Evolutionary conservation across 257 asterid genomes (phyloP).

Genomic region (Penstemon davidsonii): DNA sequence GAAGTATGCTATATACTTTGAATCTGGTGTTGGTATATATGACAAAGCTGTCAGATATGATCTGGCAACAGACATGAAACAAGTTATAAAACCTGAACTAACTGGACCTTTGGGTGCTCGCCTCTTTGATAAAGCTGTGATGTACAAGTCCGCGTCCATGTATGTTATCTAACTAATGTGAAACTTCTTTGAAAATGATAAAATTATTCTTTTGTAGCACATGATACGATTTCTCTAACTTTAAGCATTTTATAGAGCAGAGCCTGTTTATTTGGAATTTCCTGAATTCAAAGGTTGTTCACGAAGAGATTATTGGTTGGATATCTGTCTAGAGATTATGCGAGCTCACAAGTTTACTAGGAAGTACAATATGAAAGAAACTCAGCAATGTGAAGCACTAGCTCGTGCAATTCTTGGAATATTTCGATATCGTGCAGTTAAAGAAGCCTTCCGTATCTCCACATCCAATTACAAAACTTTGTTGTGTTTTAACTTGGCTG

Average conservation of each 20-base stretch:
- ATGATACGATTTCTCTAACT: conserved; percentile 37
- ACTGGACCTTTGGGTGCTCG: conserved; percentile 98
- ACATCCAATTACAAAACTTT: conserved; percentile 69
- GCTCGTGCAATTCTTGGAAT: conserved; percentile 82
- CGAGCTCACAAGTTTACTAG: conserved; percentile 70
- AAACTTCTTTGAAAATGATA: conserved; percentile 7
- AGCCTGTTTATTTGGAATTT: conserved; percentile 87
- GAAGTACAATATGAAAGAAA: conserved; percentile 60
- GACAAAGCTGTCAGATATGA: conserved; percentile 89
- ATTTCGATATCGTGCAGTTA: conserved; percentile 73
- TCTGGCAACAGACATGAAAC: conserved; percentile 70
- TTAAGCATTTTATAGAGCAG: conserved; percentile 54
- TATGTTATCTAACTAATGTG: conserved; percentile 47
- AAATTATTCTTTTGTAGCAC: conserved; percentile 8
- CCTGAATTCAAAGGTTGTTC: conserved; percentile 92
- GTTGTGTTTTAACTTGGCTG: conserved; percentile 91
- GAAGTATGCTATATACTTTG: conserved; percentile 79
- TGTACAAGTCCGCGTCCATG: conserved; percentile 85
- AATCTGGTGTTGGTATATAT: conserved; percentile 79
- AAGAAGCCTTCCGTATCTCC: conserved; percentile 68
- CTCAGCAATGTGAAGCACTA: conserved; percentile 70
- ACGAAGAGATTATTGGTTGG: conserved; percentile 91
- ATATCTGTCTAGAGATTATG: conserved; percentile 73
- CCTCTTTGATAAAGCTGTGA: conserved; percentile 89
- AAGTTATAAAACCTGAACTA: conserved; percentile 83